These are phyloP conservation scores for Pythium oligandrum DNA, from an alignment of 352 stramenopile genomes.

Conservation along the genomic window DNA sequence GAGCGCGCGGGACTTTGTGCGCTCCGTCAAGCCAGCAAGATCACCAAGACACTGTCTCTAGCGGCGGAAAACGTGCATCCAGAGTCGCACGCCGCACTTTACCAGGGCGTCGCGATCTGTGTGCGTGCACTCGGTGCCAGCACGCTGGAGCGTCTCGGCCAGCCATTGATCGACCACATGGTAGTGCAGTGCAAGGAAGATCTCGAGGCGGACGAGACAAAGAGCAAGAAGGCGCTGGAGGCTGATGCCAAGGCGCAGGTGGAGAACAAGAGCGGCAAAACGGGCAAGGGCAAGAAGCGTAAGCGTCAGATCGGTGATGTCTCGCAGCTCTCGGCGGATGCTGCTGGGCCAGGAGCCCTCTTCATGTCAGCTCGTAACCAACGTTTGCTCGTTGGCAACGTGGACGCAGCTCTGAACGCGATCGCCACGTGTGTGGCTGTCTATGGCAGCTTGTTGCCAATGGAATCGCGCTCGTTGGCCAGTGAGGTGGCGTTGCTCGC, in stretches of 20 bases:
- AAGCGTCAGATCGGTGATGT: constrained; percentile 64
- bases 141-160: constrained; percentile 66
- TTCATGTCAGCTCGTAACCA: constrained; percentile 65
- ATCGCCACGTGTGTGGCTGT: constrained; percentile 54
- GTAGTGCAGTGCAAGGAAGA: constrained; percentile 47
- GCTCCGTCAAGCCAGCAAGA: constrained; percentile 60
- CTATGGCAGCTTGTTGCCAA: constrained; percentile 55
- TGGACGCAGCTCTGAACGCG: constrained; percentile 43
- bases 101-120: constrained; percentile 40
- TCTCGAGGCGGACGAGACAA: constrained; percentile 25
- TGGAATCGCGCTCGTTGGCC: constrained; percentile 29
- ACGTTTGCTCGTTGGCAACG: constrained; percentile 27
- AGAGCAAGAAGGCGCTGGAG: constrained; percentile 9
- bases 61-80: constrained; percentile 37
- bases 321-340: constrained; percentile 33
- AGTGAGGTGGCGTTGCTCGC: constrained; percentile 45
- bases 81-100: constrained; percentile 40
- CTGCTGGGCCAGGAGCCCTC: constrained; percentile 12
- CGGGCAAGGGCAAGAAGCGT: constrained; percentile 78
- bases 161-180: constrained; percentile 58
- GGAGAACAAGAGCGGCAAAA: constrained; percentile 16
- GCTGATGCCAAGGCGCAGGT: constrained; percentile 2
- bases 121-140: constrained; percentile 55
- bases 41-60: constrained; percentile 57
- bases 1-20: constrained; percentile 49